phyloP scores from a whole-genome alignment of 2,329 filamentous ascomycete genomes.

The Claviceps maximensis region DNA sequence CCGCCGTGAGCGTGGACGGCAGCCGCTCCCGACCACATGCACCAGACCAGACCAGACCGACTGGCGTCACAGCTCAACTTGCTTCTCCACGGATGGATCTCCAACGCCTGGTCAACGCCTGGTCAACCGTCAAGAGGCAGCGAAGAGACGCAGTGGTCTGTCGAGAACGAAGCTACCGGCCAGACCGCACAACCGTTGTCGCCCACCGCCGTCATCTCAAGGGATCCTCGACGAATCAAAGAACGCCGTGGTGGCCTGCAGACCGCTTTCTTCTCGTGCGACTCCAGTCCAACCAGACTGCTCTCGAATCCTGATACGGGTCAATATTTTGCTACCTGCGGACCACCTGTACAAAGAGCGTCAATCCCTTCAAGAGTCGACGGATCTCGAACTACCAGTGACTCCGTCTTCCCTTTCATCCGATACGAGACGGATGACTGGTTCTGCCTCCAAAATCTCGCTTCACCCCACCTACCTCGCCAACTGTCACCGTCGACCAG shows the following conservation, averaged over 20 bases:
- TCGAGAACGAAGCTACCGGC: background rate
- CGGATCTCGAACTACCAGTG: background rate
- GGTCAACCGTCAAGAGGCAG: background rate
- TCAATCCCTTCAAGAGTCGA: background rate
- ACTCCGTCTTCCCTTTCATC: background rate
- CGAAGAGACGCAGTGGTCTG: background rate
- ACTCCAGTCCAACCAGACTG: background rate
- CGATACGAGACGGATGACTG: background rate
- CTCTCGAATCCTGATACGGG: background rate
- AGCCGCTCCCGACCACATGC: background rate
- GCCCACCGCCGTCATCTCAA: background rate
- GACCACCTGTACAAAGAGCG: background rate
- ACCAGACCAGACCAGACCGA: background rate
- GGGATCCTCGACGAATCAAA: background rate
- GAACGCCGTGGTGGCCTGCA: constrained; percentile 1
- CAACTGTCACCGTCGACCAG: background rate
- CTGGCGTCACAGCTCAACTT: background rate
- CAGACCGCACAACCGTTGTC: background rate
- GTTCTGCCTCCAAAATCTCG: background rate
- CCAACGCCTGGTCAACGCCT: background rate
- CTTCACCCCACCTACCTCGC: background rate
- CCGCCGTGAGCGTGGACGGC: background rate
- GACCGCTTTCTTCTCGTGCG: constrained; percentile 1
- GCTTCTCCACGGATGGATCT: background rate
- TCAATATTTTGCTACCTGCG: background rate